These are phyloP conservation scores for Fennellomyces sp. DNA, from an alignment of 371 early-diverging fungal species.

Conservation along the genomic window DNA sequence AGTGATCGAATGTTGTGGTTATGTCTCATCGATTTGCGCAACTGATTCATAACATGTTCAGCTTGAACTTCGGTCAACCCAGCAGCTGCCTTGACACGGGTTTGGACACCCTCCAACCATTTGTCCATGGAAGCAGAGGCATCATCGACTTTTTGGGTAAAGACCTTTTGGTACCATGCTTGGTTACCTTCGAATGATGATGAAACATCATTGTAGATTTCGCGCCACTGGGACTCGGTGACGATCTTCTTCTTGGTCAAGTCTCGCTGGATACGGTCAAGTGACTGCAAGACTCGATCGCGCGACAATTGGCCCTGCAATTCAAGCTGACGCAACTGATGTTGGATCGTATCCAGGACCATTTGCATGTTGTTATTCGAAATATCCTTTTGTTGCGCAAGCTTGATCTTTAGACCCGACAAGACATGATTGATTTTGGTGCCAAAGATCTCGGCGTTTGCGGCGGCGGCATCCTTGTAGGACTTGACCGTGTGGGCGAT, in stretches of 20 bases:
- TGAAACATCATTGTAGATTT: slow-evolving; percentile 35
- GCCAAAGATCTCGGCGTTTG: slow-evolving; percentile 33
- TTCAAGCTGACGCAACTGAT: slow-evolving; percentile 37
- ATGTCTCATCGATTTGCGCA: slow-evolving; percentile 31
- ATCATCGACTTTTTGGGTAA: slow-evolving; percentile 21
- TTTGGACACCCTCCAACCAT: slow-evolving; percentile 30
- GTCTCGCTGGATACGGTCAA: slow-evolving; percentile 28
- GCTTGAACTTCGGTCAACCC: slow-evolving; percentile 39
- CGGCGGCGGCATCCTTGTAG: slow-evolving; percentile 38
- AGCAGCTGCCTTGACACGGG: slow-evolving; percentile 28
- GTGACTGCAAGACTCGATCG: slow-evolving; percentile 35
- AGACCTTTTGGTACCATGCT: slow-evolving; percentile 39
- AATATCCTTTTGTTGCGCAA: slow-evolving; percentile 32
- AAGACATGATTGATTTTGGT: slow-evolving; percentile 32
- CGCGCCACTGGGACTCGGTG: slow-evolving; percentile 39
- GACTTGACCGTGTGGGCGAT: slow-evolving; percentile 32
- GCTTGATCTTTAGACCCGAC: slow-evolving; percentile 32
- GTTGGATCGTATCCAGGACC: slow-evolving; percentile 27
- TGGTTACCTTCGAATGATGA: slow-evolving; percentile 20
- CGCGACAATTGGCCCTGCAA: slow-evolving; percentile 41
- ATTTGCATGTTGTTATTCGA: slow-evolving; percentile 22
- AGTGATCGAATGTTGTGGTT: slow-evolving; percentile 27
- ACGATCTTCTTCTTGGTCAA: slow-evolving; percentile 40
- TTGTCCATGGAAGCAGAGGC: slow-evolving; percentile 24
- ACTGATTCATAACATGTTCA: slow-evolving; percentile 15